Evolutionary conservation across 768 basidiomycete genomes (phyloP), one percentile per base, ranked within the genome.

Genomic region (Xerocomellus amylosporus): DNA sequence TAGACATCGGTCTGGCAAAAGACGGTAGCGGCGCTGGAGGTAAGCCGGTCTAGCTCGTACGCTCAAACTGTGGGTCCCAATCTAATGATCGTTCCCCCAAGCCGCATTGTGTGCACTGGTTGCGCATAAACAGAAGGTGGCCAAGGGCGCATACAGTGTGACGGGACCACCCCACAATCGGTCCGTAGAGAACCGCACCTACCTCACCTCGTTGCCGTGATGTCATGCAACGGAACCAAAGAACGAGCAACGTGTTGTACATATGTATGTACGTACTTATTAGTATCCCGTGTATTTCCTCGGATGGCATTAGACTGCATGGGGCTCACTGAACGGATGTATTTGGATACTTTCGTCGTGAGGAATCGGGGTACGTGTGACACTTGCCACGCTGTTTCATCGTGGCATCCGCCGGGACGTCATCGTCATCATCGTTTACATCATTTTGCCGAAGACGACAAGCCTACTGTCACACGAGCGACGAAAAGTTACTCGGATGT

Each of bases 11-110:
- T 36, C 69, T 98, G 68, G 97, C 97, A 5, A 98, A 97, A 71
- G 97, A 99, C 62, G 97, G 97, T 13, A 95, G 92, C 64, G 97
- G 96, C 36, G 93, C 94, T 39, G 97, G 97, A 66, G 96, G 95
- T 97, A 71, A 74, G 88, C 36, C n/a, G 17, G 37, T 50, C 28
- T 9, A 26, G 10, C 15, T 13, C 17, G 30, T 5, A 12, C 46
- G 39, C 22, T 43, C 36, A 47, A 43, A 37, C 20, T 5, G 19
- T 7, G 3, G 37, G 42, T 41, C 53, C 15, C 24, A 24, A 17
- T 44, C 42, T 56, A 38, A 55, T 43, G 53, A 43, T 60, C 49
- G 13, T 47, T 46, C 39, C 19, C 43, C 26, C 19, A 28, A 94
- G 93, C 93, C 68, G 93, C 93, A 39, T 77, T 97, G 38, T 89